Evolutionary conservation across 192 early-diverging fungal species (phyloP), one percentile per base, ranked within the genome.

Genomic region (Coemansia sp.): DNA sequence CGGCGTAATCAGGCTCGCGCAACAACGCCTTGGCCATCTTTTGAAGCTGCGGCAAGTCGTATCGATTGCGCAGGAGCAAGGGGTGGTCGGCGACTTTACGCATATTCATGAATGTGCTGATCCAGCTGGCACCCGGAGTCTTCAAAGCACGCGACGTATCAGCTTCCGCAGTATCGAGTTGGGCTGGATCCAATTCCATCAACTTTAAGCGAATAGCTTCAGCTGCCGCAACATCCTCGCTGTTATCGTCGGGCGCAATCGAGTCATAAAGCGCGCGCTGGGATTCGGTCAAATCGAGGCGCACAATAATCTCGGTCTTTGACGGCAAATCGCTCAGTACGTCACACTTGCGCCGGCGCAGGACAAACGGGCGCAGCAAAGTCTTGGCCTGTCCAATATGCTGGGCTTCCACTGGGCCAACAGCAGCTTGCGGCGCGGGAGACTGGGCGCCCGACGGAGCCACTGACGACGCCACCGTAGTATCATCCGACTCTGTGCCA

Each of bases 11-110:
- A 1, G 85, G 76, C 74, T 94, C 94, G 73, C 87, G 64, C 51
- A 86, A 85, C 23, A 95, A 87, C 41, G 66, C 70, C 61, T 86
- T 87, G 21, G 91, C 85, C 87, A 97, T 95, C 11, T 77, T 67
- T 46, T 78, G 67, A 3, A 97, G 53, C 42, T 76, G 79, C 0
- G 68, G 72, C 65, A 87, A 77, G 0, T 73, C 78, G 72, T 93
- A 97, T 2, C 80, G 67, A 57, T 85, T 74, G 55, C 95, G 76
- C 64, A 93, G 77, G 1, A 97, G 74, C 72, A 97, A 70, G 10
- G 93, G 95, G 72, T 97, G 95, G 67, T 91, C 88, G 8, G 94
- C 88, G 0, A 87, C 90, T 70, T 97, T 97, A 21, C 95, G 86
- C 67, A 97, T 83, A 53, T 94, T 80, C 90, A 97, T 93, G 19